A percentile compares a stretch with the other conserved stretches of the same genome.
Conservation (phyloP, 1,284 basidiomycete species). For the Cerrena zonata region DNA sequence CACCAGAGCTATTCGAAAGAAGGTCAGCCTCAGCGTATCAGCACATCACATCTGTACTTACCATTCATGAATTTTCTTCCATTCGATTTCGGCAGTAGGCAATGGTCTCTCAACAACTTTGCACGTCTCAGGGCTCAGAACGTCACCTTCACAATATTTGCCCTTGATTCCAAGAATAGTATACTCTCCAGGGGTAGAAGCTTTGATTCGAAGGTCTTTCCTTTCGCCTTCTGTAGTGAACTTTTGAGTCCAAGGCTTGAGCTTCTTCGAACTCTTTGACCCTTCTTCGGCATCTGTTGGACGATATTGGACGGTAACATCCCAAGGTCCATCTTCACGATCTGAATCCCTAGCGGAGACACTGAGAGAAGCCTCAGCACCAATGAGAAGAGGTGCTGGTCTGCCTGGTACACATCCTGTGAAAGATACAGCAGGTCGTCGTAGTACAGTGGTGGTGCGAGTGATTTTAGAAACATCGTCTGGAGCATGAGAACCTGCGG, state of each 20-base stretch:
- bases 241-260: conserved; percentile 58
- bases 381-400: conserved; percentile 72
- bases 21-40: conserved; percentile 7
- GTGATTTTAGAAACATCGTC: conserved; percentile 4
- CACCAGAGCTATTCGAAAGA: conserved; percentile 66
- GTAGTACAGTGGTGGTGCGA: conserved; percentile 68
- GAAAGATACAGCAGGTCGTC: conserved; percentile 74
- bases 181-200: conserved; percentile 75
- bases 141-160: conserved; percentile 72
- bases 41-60: conserved; percentile 28
- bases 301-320: conserved; percentile 55
- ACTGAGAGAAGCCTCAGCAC: conserved; percentile 50
- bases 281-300: conserved; percentile 38
- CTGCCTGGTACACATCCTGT: conserved; percentile 65
- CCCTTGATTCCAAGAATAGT: conserved; percentile 70
- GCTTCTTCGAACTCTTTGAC: conserved; percentile 33
- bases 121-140: conserved; percentile 77
- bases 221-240: conserved; percentile 44
- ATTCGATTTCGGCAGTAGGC: conserved; percentile 79
- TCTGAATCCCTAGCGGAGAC: conserved; percentile 51
- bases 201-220: conserved; percentile 47
- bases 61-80: conserved; percentile 91
- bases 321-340: conserved; percentile 60
- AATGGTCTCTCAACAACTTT: conserved; percentile 68
- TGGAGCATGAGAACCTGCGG: conserved; percentile 31